Evolutionary conservation across 2,329 filamentous ascomycete genomes (phyloP).

Genomic region (Penicillium aurantiogriseum): DNA sequence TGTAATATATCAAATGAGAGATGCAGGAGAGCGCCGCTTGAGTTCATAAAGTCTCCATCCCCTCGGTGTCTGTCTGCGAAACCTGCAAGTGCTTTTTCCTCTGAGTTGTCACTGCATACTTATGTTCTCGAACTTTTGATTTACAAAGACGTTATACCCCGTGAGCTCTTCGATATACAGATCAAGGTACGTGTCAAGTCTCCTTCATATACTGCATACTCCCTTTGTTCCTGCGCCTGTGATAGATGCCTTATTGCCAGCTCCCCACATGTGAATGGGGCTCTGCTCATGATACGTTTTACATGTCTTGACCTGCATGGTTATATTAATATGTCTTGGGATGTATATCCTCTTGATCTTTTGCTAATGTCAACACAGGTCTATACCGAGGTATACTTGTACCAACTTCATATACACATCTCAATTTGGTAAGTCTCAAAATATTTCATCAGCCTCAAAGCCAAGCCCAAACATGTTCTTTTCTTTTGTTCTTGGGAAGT

Average conservation of each 20-base stretch:
- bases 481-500: not conserved
- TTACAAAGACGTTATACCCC: conserved; percentile 14
- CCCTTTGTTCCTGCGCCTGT: conserved; percentile 6
- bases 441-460: not conserved
- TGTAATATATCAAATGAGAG: conserved; percentile 48
- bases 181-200: conserved; percentile 17
- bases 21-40: conserved; percentile 35
- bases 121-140: conserved; percentile 15
- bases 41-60: conserved; percentile 37
- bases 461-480: not conserved
- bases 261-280: conserved; percentile 4
- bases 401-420: not conserved
- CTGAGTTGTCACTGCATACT: conserved; percentile 25
- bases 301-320: not conserved
- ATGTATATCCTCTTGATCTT: not conserved
- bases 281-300: conserved; percentile 1
- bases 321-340: not conserved
- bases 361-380: not conserved
- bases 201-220: not conserved
- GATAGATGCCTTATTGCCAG: not conserved
- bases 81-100: conserved; percentile 27
- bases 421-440: not conserved
- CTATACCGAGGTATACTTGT: not conserved
- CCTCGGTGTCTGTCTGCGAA: conserved; percentile 23
- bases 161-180: conserved; percentile 7